Evolutionary conservation across 2,329 filamentous ascomycete species (phyloP).

Genomic region (Cadophora malorum): DNA sequence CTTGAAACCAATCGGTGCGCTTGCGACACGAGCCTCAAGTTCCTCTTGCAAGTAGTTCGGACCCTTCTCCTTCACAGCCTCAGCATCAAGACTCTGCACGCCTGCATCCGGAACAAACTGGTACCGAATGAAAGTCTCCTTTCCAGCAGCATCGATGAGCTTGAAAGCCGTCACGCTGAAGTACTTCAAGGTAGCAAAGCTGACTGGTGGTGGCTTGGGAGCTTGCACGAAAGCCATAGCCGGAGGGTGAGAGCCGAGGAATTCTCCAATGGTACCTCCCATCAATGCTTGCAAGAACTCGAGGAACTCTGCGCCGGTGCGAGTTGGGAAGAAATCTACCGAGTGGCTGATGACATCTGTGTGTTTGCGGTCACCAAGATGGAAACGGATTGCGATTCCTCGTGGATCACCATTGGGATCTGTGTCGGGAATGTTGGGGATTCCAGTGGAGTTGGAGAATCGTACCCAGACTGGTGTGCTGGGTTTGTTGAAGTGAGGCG

Average conservation of each 20-base stretch:
- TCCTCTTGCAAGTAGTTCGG: slow-evolving; percentile 57
- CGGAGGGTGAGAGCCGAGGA: slow-evolving; percentile 53
- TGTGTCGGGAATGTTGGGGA: slow-evolving; percentile 57
- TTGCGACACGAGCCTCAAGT: slow-evolving; percentile 48
- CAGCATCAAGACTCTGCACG: slow-evolving; percentile 48
- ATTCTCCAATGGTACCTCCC: slow-evolving; percentile 47
- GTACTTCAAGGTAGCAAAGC: slow-evolving; percentile 56
- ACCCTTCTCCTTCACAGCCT: slow-evolving; percentile 48
- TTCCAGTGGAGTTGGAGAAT: slow-evolving; percentile 58
- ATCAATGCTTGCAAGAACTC: slow-evolving; percentile 53
- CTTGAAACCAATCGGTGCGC: slow-evolving; percentile 52
- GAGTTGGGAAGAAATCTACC: slow-evolving; percentile 57
- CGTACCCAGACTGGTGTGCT: slow-evolving; percentile 53
- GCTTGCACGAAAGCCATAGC: slow-evolving; percentile 55
- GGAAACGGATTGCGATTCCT: slow-evolving; percentile 57
- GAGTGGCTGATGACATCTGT: slow-evolving; percentile 63
- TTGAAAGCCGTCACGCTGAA: slow-evolving; percentile 58
- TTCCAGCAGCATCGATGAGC: slow-evolving; percentile 50
- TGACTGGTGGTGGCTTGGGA: slow-evolving; percentile 56
- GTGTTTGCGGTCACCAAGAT: slow-evolving; percentile 54
- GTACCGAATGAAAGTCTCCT: slow-evolving; percentile 56
- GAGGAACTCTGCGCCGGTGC: slow-evolving; percentile 59
- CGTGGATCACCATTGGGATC: slow-evolving; percentile 55
- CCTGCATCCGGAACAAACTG: slow-evolving; percentile 55
- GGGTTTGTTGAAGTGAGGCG: slow-evolving; percentile 54